Base-by-base conservation (phyloP, 2,329 filamentous ascomycete genomes). In the Xylaria sp. region DNA sequence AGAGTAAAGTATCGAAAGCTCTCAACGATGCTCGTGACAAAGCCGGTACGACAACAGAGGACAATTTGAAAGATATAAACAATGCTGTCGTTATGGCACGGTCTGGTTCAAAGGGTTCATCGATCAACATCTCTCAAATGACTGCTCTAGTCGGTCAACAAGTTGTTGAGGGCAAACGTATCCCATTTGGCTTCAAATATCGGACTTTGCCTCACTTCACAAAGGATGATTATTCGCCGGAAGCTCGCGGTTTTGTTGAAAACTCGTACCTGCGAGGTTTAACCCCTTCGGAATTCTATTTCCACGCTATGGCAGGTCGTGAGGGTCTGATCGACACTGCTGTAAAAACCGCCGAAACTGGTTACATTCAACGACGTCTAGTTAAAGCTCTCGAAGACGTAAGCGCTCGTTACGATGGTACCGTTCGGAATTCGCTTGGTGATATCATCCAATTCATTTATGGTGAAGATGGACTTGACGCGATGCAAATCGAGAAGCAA, bases 61-160 rank as follows among this genome's bases (percentile, higher is more conserved):
- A 93, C 82, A 94, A 92, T 85, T 83, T 99, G 79, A 97, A 97
- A 83, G 93, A 97, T 81, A 86, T 92, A 76, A 99, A 99, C 86
- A 97, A 98, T 77, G 95, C 95, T 59, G 93, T 97, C 63, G 93
- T 94, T 78, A 99, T 98, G 93, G 94, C 97, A 69, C 90, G 91
- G 62, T 97, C 96, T 67, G 96, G 96, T 77, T 99, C 97, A 74
- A 99, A 99, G 85, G 96, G 96, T 80, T 98, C 96, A 2, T 95
- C 93, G 13, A 98, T 99, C 86, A 99, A 99, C 80, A 98, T 99
- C 76, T 97, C 97, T 17, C 96, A 99, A 82, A 99, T 99, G 96
- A 97, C 94, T 71, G 96, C 96, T 31, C 88, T 98, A 72, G 97
- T 99, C 68, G 96, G 97, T 73, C 96, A 99, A 80, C 97, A 99